These are phyloP conservation scores for Dactylellina haptotyla DNA, from an alignment of 2,329 filamentous ascomycete genomes.

Conservation along the genomic window DNA sequence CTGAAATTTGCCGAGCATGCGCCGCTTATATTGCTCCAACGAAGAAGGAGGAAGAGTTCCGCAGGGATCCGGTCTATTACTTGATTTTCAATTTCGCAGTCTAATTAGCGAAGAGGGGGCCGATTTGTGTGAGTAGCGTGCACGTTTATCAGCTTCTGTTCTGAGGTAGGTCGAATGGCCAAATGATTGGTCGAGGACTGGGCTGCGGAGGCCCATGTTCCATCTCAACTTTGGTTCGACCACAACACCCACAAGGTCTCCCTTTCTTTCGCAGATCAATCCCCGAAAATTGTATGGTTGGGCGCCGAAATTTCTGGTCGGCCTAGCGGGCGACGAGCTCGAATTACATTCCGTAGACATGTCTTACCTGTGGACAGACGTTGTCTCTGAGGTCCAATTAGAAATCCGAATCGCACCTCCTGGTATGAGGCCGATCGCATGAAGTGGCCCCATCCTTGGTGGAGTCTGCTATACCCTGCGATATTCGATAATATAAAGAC, in stretches of 20 bases:
- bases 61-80: conserved; percentile 13
- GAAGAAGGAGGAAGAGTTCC: conserved; percentile 26
- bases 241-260: conserved; percentile 2
- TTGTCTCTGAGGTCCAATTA: conserved; percentile 8
- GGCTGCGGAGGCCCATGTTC: conserved; percentile 30
- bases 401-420: conserved; percentile 1
- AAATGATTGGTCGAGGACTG: conserved; percentile 37
- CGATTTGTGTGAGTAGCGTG: not conserved
- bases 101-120: not conserved
- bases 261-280: conserved; percentile 22
- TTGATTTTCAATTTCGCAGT: conserved; percentile 9
- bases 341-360: conserved; percentile 21
- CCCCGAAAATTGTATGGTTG: not conserved
- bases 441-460: conserved; percentile 8
- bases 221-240: conserved; percentile 10
- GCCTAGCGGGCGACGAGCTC: not conserved
- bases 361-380: conserved; percentile 32
- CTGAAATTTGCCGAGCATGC: conserved; percentile 10
- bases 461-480: not conserved
- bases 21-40: conserved; percentile 3
- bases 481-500: conserved; percentile 20
- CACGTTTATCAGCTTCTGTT: conserved; percentile 26
- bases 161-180: conserved; percentile 18
- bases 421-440: conserved; percentile 4
- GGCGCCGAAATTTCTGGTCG: not conserved